A percentile compares a stretch with the other conserved stretches of the same genome.
Conservation (phyloP, 345 rosid genomes). For the Luvunga scandens region DNA sequence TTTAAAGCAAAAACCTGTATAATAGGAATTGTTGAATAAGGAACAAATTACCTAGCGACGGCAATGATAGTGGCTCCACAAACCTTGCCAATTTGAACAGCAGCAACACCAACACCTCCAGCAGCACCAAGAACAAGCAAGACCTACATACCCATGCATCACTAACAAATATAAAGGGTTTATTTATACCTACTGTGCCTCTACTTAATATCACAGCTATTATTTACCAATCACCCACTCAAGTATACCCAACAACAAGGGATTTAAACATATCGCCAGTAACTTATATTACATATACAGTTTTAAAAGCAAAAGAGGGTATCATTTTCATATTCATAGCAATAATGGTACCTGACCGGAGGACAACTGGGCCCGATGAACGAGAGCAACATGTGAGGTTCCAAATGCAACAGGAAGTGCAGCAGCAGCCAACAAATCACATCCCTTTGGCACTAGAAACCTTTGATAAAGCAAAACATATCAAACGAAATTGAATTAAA, state of each 20-base stretch:
- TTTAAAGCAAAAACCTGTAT: background rate
- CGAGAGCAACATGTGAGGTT: slow-evolving; percentile 91
- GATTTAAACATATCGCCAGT: background rate
- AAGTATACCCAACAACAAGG: background rate
- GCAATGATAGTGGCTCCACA: slow-evolving; percentile 84
- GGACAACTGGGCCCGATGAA: slow-evolving; percentile 70
- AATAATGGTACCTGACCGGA: slow-evolving; percentile 54
- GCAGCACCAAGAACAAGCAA: slow-evolving; percentile 93
- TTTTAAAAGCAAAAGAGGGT: background rate
- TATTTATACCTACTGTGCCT: background rate
- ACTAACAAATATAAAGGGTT: background rate
- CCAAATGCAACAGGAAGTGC: slow-evolving; percentile 96
- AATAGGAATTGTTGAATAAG: background rate
- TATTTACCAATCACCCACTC: background rate
- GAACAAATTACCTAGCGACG: slow-evolving; percentile 59
- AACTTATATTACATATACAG: background rate
- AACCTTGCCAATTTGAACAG: slow-evolving; percentile 90
- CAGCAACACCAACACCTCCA: slow-evolving; percentile 96
- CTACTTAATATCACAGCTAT: background rate
- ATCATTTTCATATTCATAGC: background rate
- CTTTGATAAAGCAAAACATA: slow-evolving; percentile 21
- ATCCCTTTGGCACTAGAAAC: slow-evolving; percentile 70
- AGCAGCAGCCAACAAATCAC: slow-evolving; percentile 78
- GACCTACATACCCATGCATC: slow-evolving; percentile 40
- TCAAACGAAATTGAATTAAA: background rate